These are phyloP conservation scores for Effrenium voratum DNA, from an alignment of 73 alveolate species.

Conservation along the genomic window DNA sequence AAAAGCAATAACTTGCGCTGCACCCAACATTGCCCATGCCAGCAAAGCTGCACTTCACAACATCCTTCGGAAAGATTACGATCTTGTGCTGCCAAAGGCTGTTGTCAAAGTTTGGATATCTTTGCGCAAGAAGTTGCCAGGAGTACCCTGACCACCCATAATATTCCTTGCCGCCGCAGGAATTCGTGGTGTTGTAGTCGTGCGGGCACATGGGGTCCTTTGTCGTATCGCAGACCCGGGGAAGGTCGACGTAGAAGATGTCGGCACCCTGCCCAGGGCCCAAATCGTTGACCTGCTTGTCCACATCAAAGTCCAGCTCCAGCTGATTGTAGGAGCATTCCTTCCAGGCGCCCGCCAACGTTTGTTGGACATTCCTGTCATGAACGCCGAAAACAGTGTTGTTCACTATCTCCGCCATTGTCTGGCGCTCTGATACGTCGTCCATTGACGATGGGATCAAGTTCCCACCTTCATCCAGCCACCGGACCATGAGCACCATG, in stretches of 20 bases:
- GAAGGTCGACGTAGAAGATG: constrained; percentile 22
- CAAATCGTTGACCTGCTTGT: not conserved
- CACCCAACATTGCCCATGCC: constrained; percentile 41
- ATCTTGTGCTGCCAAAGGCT: constrained; percentile 6
- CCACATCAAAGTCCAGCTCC: constrained; percentile 6
- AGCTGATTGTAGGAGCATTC: constrained; percentile 24
- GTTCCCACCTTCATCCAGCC: too few relatives aligned
- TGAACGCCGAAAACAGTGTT: not conserved
- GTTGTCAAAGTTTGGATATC: not conserved
- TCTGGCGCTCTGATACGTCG: not conserved
- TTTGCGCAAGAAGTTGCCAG: not conserved
- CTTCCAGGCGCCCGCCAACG: not conserved
- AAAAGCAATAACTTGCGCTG: not conserved
- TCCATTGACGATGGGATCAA: constrained; percentile 32
- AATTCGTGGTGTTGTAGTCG: not conserved
- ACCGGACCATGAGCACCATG: too few relatives aligned
- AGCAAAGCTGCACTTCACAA: constrained; percentile 22
- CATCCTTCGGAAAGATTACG: constrained; percentile 5
- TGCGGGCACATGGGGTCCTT: not conserved
- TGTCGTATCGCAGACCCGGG: not conserved
- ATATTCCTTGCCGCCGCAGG: not conserved
- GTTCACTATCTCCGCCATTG: not conserved
- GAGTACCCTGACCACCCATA: not conserved
- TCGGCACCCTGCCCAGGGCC: not conserved
- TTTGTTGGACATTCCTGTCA: not conserved